Conservation (phyloP, 2,329 filamentous ascomycete species). For the Incumbomyces lentus region DNA sequence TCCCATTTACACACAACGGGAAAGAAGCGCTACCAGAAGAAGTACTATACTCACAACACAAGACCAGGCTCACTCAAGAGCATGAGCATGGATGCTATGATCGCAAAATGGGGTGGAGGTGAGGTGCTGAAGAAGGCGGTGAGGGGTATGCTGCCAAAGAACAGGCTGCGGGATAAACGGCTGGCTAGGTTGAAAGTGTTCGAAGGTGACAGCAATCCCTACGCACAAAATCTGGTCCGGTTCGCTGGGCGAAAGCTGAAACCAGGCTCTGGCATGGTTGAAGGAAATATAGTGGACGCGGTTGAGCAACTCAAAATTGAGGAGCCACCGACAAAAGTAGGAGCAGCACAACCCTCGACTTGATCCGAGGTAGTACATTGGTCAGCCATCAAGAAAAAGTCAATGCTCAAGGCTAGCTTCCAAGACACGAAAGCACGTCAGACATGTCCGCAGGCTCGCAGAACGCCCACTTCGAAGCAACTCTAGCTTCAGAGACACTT, state of each 20-base stretch:
- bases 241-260: slow-evolving; percentile 47
- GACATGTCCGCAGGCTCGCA: too few species aligned
- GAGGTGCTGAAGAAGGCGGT: slow-evolving; percentile 89
- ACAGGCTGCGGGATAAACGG: slow-evolving; percentile 76
- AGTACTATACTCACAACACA: slow-evolving; percentile 90
- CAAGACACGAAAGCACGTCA: too few species aligned
- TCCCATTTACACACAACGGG: slow-evolving; percentile 78
- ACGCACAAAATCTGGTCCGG: slow-evolving; percentile 74
- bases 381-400: neutral
- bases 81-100: slow-evolving; percentile 90
- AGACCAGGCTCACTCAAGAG: slow-evolving; percentile 74
- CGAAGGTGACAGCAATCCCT: slow-evolving; percentile 85
- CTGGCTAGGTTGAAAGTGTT: slow-evolving; percentile 88
- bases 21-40: slow-evolving; percentile 86
- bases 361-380: neutral
- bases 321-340: slow-evolving; percentile 1
- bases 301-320: slow-evolving; percentile 8
- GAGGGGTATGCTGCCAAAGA: slow-evolving; percentile 96
- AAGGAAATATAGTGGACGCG: slow-evolving; percentile 12
- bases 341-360: neutral
- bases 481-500: too few species aligned
- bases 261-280: slow-evolving; percentile 10
- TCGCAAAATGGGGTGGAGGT: slow-evolving; percentile 84
- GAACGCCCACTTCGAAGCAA: too few species aligned
- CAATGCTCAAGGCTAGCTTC: neutral